Base-by-base conservation (phyloP, 768 basidiomycete genomes). In the Boletus patriciae region DNA sequence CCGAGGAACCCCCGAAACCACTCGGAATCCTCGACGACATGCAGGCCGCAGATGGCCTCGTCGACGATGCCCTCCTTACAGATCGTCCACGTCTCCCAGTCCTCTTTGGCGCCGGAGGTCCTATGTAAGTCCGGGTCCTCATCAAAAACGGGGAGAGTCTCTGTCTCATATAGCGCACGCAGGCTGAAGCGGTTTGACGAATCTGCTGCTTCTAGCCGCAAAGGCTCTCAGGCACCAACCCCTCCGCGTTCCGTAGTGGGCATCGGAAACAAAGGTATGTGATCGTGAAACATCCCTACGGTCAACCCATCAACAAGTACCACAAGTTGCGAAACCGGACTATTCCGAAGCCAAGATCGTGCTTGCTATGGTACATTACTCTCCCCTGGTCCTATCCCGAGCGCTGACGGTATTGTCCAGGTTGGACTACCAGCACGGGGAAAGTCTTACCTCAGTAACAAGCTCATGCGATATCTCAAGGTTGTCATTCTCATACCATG, bases 341-440 rank as follows among this genome's bases (percentile, higher is more conserved):
- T 98, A 98, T 66, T 97, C 94, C 4, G 95, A 98, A 69, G 92
- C 93, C 37, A 99, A 98, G 82, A 97, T 99, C 62, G 94, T 99
- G 8, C 83, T 98, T 12, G 96, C 96, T 3, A 98, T 98, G 92
- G 96, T 94, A 50, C 47, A 74, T 55, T 15, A 23, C 53, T 18
- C 31, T 54, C 37, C 4, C 36, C 16, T 41, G 25, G 42, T 31
- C 21, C 48, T 54, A 40, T 41, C 18, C 44, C 21, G 31, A 50
- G 18, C 23, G 15, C 43, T 54, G 38, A 55, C 18, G 23, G 9
- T 25, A 16, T 48, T 19, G 29, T 48, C 27, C 62, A 95, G 93
- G 94, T 98, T 57, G 97, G 97, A 29, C 74, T 99, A 43, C 97
- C 97, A n/a, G 97, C 97, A 3, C 81, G 97, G 55, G 97, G 97